phyloP scores from a whole-genome alignment of 192 early-diverging fungal genomes.

The Entomortierella parvispora region DNA sequence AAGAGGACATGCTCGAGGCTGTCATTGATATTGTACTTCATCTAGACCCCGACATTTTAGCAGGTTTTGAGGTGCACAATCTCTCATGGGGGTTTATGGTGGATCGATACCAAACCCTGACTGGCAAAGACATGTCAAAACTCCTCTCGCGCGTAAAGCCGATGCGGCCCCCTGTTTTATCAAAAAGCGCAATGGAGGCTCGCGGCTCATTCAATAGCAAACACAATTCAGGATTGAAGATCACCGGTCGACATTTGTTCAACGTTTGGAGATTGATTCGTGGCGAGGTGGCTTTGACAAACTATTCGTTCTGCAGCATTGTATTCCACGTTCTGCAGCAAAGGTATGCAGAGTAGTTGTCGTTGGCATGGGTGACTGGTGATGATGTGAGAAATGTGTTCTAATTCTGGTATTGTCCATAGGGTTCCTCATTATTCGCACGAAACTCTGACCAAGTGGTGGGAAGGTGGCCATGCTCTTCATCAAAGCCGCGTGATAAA shows the following conservation, averaged over 20 bases:
- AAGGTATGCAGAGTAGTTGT: constrained; percentile 56
- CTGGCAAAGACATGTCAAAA: constrained; percentile 39
- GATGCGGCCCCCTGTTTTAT: constrained; percentile 2
- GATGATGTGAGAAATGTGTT: too few species aligned
- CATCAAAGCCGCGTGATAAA: constrained; percentile 68
- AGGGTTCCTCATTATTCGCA: constrained; percentile 75
- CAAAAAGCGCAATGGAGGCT: constrained; percentile 38
- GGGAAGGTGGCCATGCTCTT: constrained; percentile 52
- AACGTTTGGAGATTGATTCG: constrained; percentile 92
- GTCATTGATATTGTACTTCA: constrained; percentile 65
- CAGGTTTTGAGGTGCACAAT: constrained; percentile 88
- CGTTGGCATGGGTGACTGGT: too few species aligned
- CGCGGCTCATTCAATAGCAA: constrained; percentile 30
- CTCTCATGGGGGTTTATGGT: constrained; percentile 88
- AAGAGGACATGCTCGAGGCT: constrained; percentile 66
- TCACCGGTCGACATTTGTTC: constrained; percentile 82
- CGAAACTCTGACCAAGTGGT: constrained; percentile 76
- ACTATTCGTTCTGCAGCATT: constrained; percentile 83
- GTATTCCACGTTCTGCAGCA: constrained; percentile 76
- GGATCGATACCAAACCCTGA: constrained; percentile 25
- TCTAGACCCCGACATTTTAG: constrained; percentile 87
- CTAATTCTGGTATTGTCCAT: constrained; percentile 6
- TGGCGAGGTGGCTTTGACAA: constrained; percentile 77
- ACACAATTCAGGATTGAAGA: constrained; percentile 64
- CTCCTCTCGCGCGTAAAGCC: constrained; percentile 24